These are phyloP conservation scores for Infundibulicybe gibba DNA, from an alignment of 768 basidiomycete genomes.

Conservation along the genomic window DNA sequence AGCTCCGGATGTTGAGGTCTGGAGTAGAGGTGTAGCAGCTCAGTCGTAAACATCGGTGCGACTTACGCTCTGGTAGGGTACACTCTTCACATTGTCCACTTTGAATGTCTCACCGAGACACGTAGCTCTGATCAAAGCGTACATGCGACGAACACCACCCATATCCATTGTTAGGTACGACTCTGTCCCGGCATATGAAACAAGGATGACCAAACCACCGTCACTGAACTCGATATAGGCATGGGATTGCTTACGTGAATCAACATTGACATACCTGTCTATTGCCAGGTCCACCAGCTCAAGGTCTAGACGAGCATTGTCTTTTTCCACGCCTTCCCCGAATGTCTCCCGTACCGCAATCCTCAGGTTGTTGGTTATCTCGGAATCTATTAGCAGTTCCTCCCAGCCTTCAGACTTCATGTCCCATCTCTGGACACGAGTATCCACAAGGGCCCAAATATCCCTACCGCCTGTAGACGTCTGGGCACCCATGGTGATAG, in stretches of 20 bases:
- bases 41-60: background rate
- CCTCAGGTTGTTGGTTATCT: slow-evolving; percentile 47
- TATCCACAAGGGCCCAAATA: slow-evolving; percentile 68
- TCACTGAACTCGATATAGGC: slow-evolving; percentile 26
- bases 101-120: slow-evolving; percentile 35
- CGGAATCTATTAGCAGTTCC: slow-evolving; percentile 53
- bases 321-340: slow-evolving; percentile 26
- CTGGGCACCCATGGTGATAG: slow-evolving; percentile 49
- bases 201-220: slow-evolving; percentile 54
- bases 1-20: slow-evolving; percentile 67
- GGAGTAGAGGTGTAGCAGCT: background rate
- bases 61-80: slow-evolving; percentile 78
- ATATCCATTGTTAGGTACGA: slow-evolving; percentile 31
- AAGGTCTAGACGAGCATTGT: slow-evolving; percentile 55
- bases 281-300: slow-evolving; percentile 71
- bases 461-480: slow-evolving; percentile 44
- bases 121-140: slow-evolving; percentile 56
- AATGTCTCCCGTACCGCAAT: slow-evolving; percentile 43
- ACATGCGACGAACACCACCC: slow-evolving; percentile 54
- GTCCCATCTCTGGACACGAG: slow-evolving; percentile 68
- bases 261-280: slow-evolving; percentile 39
- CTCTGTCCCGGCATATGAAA: slow-evolving; percentile 64
- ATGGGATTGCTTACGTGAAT: slow-evolving; percentile 3
- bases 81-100: slow-evolving; percentile 46
- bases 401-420: slow-evolving; percentile 70